Percentiles rank a stretch among this genome's conserved stretches.
phyloP scores from a whole-genome alignment of 345 rosid genomes.

The Salix arbutifolia region DNA sequence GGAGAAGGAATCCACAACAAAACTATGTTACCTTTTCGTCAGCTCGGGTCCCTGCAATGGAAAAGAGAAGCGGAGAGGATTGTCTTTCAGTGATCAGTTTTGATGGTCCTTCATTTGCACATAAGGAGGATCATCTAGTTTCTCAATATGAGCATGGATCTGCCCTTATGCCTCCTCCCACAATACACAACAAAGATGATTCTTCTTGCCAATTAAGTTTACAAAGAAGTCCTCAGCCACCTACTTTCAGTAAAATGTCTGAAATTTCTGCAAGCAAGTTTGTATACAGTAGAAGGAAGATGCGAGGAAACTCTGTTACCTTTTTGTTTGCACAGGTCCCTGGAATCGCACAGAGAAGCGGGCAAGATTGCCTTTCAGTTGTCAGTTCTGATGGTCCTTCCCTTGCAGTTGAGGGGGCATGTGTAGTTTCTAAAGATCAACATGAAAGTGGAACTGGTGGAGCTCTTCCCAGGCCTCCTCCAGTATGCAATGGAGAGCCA shows the following conservation, averaged over 20 bases:
- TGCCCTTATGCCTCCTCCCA: not conserved
- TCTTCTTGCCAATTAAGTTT: slow-evolving; percentile 28
- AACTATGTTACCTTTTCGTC: not conserved
- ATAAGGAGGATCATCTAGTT: not conserved
- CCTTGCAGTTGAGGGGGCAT: slow-evolving; percentile 26
- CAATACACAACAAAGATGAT: not conserved
- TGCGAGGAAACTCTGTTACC: slow-evolving; percentile 20
- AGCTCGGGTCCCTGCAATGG: not conserved
- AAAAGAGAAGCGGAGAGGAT: not conserved
- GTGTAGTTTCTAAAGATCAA: slow-evolving; percentile 20
- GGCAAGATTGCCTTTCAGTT: slow-evolving; percentile 38
- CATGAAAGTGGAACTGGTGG: slow-evolving; percentile 22
- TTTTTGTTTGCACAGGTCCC: slow-evolving; percentile 29
- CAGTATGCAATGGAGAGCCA: not conserved
- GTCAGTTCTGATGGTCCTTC: slow-evolving; percentile 43
- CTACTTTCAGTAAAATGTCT: slow-evolving; percentile 39
- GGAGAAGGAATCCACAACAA: not conserved
- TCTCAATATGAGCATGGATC: not conserved
- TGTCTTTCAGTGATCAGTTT: not conserved
- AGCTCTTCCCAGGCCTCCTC: slow-evolving; percentile 12
- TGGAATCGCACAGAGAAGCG: slow-evolving; percentile 33
- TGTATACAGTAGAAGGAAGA: slow-evolving; percentile 59
- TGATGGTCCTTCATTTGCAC: not conserved
- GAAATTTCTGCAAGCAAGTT: slow-evolving; percentile 29
- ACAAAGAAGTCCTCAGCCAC: slow-evolving; percentile 33